Conservation (phyloP, 192 early-diverging fungal species). For the Gaertneriomyces sp. region DNA sequence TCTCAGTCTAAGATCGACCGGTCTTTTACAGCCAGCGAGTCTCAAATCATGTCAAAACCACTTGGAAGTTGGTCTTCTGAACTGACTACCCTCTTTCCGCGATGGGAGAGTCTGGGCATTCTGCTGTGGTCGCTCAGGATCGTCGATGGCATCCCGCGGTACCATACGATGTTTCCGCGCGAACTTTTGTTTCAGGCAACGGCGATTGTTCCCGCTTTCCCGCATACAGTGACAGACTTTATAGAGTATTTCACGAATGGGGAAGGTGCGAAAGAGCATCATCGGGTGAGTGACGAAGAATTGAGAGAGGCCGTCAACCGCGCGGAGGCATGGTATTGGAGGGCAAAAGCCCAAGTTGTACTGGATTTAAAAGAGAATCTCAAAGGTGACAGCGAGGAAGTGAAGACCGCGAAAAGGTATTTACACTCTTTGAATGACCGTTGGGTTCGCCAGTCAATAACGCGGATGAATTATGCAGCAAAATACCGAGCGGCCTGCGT, state of each 20-base stretch:
- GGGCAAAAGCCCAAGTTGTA: constrained; percentile 55
- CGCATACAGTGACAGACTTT: constrained; percentile 50
- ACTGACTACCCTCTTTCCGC: not conserved
- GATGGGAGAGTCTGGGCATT: constrained; percentile 26
- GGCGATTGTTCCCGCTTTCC: constrained; percentile 54
- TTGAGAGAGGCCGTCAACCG: constrained; percentile 34
- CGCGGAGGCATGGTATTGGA: constrained; percentile 64
- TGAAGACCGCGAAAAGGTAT: constrained; percentile 17
- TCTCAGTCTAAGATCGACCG: constrained; percentile 38
- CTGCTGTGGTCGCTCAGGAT: constrained; percentile 54
- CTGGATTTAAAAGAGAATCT: constrained; percentile 44
- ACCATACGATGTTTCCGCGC: constrained; percentile 50
- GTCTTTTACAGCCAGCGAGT: constrained; percentile 9
- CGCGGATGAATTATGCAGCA: constrained; percentile 24
- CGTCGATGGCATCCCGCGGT: constrained; percentile 48
- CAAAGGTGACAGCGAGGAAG: constrained; percentile 20
- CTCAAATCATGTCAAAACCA: too few species aligned
- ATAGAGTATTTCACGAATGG: constrained; percentile 42
- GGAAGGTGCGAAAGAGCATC: constrained; percentile 32
- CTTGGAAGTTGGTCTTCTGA: not conserved
- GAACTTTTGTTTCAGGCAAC: constrained; percentile 52
- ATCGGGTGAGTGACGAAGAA: constrained; percentile 23
- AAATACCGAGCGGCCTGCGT: constrained; percentile 43
- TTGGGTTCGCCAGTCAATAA: constrained; percentile 11
- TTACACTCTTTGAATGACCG: not conserved